These are phyloP conservation scores for Suhomyces anneliseae DNA, from an alignment of 1,139 yeast species.

Conservation along the genomic window DNA sequence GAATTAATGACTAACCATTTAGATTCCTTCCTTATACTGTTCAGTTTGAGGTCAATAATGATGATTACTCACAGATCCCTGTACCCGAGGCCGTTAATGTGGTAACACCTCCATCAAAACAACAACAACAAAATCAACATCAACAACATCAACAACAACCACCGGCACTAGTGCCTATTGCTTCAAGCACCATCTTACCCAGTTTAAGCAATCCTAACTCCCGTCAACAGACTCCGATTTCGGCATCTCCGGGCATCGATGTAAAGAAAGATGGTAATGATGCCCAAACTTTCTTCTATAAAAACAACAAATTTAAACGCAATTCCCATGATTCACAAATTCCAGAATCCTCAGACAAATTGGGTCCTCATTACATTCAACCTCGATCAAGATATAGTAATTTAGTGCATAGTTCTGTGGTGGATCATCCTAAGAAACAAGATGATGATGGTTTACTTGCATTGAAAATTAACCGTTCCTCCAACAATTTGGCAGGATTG, in stretches of 20 bases:
- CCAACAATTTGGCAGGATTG: constrained; percentile 26
- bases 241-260: constrained; percentile 10
- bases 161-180: constrained; percentile 1
- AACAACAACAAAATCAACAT: background rate
- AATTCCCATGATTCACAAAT: constrained; percentile 14
- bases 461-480: constrained; percentile 42
- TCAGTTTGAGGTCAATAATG: constrained; percentile 53
- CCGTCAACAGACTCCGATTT: constrained; percentile 12
- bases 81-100: constrained; percentile 2
- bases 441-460: constrained; percentile 41
- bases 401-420: constrained; percentile 33
- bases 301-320: constrained; percentile 16
- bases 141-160: constrained; percentile 1
- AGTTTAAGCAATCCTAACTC: constrained; percentile 19
- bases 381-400: constrained; percentile 40
- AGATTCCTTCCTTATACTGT: constrained; percentile 75
- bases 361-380: constrained; percentile 43
- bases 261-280: constrained; percentile 1
- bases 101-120: background rate
- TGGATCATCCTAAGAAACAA: constrained; percentile 33
- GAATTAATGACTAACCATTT: constrained; percentile 19
- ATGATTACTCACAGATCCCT: constrained; percentile 16
- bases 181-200: constrained; percentile 20
- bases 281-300: constrained; percentile 35
- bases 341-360: constrained; percentile 21